These are phyloP conservation scores for Alectoria sarmentosa DNA, from an alignment of 495 filamentous ascomycete genomes.

Conservation along the genomic window DNA sequence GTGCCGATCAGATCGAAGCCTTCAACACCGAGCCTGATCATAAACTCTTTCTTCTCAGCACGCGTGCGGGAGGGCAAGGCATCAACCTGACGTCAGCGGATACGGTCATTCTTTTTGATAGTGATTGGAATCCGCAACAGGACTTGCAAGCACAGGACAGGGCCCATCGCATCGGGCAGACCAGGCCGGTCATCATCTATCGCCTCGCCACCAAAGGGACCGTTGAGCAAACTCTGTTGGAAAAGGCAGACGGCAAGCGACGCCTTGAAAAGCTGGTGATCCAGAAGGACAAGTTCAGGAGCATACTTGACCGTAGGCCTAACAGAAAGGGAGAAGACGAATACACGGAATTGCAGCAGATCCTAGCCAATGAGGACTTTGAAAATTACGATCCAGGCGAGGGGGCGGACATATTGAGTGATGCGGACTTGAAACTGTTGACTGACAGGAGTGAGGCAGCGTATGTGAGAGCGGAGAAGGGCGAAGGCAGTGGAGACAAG, in stretches of 20 bases:
- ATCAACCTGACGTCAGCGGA: slow-evolving; percentile 78
- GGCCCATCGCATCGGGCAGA: slow-evolving; percentile 91
- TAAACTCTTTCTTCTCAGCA: slow-evolving; percentile 82
- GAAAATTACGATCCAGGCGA: slow-evolving; percentile 53
- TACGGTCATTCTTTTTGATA: slow-evolving; percentile 68
- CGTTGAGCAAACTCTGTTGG: slow-evolving; percentile 81
- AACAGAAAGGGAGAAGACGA: slow-evolving; percentile 33
- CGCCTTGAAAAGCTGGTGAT: slow-evolving; percentile 92
- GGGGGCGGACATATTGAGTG: slow-evolving; percentile 56
- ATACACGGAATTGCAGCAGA: slow-evolving; percentile 40
- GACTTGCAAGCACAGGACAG: slow-evolving; percentile 95
- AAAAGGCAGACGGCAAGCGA: slow-evolving; percentile 89
- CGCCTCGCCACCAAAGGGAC: slow-evolving; percentile 89
- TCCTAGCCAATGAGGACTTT: slow-evolving; percentile 43
- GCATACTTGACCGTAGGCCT: slow-evolving; percentile 36
- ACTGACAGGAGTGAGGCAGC: slow-evolving; percentile 84
- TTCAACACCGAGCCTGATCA: slow-evolving; percentile 69
- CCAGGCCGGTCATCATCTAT: slow-evolving; percentile 86
- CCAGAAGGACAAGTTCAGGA: slow-evolving; percentile 73
- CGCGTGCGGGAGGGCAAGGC: slow-evolving; percentile 87
- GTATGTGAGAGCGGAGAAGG: slow-evolving; percentile 72
- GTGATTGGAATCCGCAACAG: slow-evolving; percentile 97
- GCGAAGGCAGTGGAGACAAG: slow-evolving; percentile 48
- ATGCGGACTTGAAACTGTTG: slow-evolving; percentile 69
- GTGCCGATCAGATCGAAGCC: slow-evolving; percentile 71